Conservation (phyloP, 2,329 filamentous ascomycete genomes). For the Venturia nashicola region DNA sequence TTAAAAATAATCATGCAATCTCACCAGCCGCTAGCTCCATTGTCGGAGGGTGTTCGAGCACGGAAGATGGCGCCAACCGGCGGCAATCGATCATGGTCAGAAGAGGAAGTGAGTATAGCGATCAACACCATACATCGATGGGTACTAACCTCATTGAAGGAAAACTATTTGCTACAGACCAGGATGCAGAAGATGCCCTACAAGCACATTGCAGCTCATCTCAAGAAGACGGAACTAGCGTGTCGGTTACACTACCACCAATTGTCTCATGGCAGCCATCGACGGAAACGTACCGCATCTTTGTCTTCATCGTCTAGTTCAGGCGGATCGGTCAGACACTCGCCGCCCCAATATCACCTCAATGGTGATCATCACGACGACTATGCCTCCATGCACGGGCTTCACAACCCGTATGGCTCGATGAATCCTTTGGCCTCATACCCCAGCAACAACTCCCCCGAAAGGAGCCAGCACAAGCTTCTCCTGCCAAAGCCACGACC, state of each 20-base stretch:
- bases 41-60: constrained; percentile 43
- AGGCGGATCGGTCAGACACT: constrained; percentile 15
- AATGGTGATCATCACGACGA: constrained; percentile 19
- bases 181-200: constrained; percentile 82
- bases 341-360: constrained; percentile 9
- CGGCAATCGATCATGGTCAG: constrained; percentile 71
- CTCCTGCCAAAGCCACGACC: constrained; percentile 53
- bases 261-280: constrained; percentile 68
- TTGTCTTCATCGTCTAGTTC: constrained; percentile 43
- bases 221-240: constrained; percentile 80
- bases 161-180: constrained; percentile 72
- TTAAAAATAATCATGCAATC: not conserved
- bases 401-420: constrained; percentile 27
- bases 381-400: constrained; percentile 22
- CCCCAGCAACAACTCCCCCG: constrained; percentile 17
- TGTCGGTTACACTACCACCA: constrained; percentile 84
- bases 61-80: constrained; percentile 59
- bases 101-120: constrained; percentile 56
- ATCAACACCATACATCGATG: constrained; percentile 3
- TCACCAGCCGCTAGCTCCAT: constrained; percentile 9
- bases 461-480: constrained; percentile 21
- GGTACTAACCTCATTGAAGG: constrained; percentile 35
- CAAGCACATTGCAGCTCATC: constrained; percentile 74
- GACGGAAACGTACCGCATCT: constrained; percentile 64
- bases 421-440: constrained; percentile 24